A percentile compares a stretch with the other conserved stretches of the same genome.
phyloP scores from a whole-genome alignment of 306 rosid species.

The Sophora flavescens region DNA sequence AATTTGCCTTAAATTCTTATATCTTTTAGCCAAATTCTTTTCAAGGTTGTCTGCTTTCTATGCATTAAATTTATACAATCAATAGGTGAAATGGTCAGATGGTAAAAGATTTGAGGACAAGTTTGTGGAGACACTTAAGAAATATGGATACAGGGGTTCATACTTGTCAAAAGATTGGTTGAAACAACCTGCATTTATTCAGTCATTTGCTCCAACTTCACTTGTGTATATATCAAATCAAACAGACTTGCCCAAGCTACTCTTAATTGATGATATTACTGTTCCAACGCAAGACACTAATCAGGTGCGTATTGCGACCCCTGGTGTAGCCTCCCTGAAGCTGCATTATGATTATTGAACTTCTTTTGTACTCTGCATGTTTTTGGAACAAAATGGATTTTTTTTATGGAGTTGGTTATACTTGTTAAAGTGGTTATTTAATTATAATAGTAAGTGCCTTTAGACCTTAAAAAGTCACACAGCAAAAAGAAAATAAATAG shows the following conservation, averaged over 20 bases:
- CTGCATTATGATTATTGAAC: slow-evolving; percentile 17
- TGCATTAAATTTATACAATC: slow-evolving; percentile 43
- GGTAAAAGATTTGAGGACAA: slow-evolving; percentile 84
- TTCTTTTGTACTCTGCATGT: slow-evolving; percentile 4
- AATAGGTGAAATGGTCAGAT: slow-evolving; percentile 82
- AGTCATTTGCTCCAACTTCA: slow-evolving; percentile 95
- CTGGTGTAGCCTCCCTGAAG: slow-evolving; percentile 5
- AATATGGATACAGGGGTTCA: slow-evolving; percentile 87
- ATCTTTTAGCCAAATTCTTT: slow-evolving; percentile 10
- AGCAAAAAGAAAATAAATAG: background rate
- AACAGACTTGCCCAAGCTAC: slow-evolving; percentile 79
- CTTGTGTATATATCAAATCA: slow-evolving; percentile 72
- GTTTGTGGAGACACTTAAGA: slow-evolving; percentile 83
- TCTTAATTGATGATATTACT: slow-evolving; percentile 71
- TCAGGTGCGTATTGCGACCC: slow-evolving; percentile 62
- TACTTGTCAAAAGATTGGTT: slow-evolving; percentile 87
- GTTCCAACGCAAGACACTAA: slow-evolving; percentile 83
- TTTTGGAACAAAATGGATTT: slow-evolving; percentile 10
- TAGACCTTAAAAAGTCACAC: background rate
- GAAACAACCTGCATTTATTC: slow-evolving; percentile 83
- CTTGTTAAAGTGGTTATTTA: background rate
- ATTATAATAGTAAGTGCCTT: slow-evolving; percentile 1
- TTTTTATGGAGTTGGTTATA: background rate
- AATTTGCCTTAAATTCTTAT: background rate
- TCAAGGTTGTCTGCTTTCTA: slow-evolving; percentile 35